Evolutionary conservation across 78 protist species (phyloP).

Genomic region (Protostelium mycophagum): DNA sequence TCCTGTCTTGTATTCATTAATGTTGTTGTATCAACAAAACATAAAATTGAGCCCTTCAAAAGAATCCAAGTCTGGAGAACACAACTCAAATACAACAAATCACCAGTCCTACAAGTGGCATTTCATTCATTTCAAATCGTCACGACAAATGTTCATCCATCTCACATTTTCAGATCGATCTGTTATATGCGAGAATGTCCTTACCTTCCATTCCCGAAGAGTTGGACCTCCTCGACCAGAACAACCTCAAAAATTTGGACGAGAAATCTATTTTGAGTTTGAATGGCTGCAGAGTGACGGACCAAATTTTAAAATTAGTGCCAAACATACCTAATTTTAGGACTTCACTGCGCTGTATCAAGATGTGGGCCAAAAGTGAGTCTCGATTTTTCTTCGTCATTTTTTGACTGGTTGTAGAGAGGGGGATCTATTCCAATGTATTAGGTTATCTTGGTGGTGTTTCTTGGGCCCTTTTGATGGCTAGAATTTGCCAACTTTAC

Average conservation of each 20-base stretch:
- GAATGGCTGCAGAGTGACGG: constrained; percentile 91
- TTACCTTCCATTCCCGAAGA: constrained; percentile 57
- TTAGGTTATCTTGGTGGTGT: constrained; percentile 95
- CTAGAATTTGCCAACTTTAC: constrained; percentile 91
- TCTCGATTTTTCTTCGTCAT: neutral
- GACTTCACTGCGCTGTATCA: constrained; percentile 80
- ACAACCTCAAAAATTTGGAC: constrained; percentile 66
- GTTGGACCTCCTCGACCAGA: constrained; percentile 60
- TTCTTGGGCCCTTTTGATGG: constrained; percentile 92
- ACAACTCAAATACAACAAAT: constrained; percentile 1
- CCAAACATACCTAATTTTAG: constrained; percentile 86
- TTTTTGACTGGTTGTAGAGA: constrained; percentile 6
- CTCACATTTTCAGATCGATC: constrained; percentile 74
- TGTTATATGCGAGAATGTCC: constrained; percentile 79
- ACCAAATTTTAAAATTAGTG: constrained; percentile 79
- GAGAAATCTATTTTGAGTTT: constrained; percentile 40
- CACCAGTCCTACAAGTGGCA: neutral
- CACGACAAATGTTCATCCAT: neutral
- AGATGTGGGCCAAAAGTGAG: constrained; percentile 90
- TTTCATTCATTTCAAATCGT: neutral
- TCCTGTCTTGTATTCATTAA: too few species aligned
- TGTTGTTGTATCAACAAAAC: too few species aligned
- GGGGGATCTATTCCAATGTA: constrained; percentile 88
- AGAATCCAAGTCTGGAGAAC: constrained; percentile 20
- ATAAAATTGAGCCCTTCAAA: too few species aligned